phyloP scores from a whole-genome alignment of 768 basidiomycete genomes.

The Auriscalpium microsporum region DNA sequence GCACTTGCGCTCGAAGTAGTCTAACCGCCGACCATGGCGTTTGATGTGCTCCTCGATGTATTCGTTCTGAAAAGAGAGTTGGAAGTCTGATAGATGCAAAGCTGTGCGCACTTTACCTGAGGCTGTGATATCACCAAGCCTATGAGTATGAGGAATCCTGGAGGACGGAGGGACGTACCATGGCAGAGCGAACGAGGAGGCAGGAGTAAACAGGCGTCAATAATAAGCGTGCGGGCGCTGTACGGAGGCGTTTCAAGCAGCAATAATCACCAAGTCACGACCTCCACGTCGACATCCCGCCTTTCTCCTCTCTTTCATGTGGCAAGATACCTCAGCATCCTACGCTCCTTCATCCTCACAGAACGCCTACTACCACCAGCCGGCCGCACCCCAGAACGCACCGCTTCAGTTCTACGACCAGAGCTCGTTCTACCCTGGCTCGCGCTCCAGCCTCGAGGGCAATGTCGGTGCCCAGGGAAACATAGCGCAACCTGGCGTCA shows the following conservation, averaged over 20 bases:
- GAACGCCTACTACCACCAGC: conserved; percentile 41
- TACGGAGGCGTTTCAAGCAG: not conserved
- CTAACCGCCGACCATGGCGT: conserved; percentile 90
- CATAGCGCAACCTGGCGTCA: conserved; percentile 36
- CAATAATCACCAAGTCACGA: conserved; percentile 1
- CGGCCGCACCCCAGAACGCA: conserved; percentile 33
- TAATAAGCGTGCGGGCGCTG: not conserved
- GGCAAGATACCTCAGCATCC: conserved; percentile 60
- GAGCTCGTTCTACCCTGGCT: conserved; percentile 55
- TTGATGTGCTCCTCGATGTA: conserved; percentile 99
- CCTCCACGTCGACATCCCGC: conserved; percentile 3
- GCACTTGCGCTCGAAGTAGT: conserved; percentile 92
- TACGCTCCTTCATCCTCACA: conserved; percentile 57
- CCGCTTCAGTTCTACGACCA: conserved; percentile 75
- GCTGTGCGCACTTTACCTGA: conserved; percentile 17
- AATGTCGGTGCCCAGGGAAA: conserved; percentile 49
- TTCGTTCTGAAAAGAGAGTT: conserved; percentile 66
- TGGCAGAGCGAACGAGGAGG: not conserved
- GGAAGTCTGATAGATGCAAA: not conserved
- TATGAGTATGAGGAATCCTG: not conserved
- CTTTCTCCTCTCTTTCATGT: conserved; percentile 38
- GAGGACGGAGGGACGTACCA: conserved; percentile 2
- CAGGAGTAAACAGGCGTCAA: not conserved
- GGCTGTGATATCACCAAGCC: not conserved
- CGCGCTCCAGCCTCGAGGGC: conserved; percentile 72